A percentile compares a stretch with the other conserved stretches of the same genome.
phyloP scores from a whole-genome alignment of 768 basidiomycete species.

The Boletus patriciae region DNA sequence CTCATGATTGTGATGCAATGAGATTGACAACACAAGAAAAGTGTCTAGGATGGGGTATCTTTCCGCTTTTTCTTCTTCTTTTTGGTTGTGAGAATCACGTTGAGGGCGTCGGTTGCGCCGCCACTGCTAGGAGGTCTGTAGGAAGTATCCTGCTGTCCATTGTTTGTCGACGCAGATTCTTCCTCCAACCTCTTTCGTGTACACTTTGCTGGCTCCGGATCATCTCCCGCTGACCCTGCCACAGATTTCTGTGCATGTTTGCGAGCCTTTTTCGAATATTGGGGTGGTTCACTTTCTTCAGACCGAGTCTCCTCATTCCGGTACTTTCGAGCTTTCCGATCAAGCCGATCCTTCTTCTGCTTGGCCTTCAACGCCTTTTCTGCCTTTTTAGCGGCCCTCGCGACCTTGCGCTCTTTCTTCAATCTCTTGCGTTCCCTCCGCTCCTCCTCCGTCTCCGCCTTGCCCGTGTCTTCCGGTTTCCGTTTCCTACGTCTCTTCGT shows the following conservation, averaged over 20 bases:
- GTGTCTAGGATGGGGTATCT: constrained; percentile 15
- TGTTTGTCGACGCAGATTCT: background rate
- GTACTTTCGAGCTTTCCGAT: constrained; percentile 1
- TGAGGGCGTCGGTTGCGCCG: background rate
- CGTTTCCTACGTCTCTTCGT: constrained; percentile 7
- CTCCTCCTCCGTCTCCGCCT: constrained; percentile 16
- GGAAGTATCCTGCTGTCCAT: constrained; percentile 6
- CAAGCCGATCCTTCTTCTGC: background rate
- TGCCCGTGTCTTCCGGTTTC: background rate
- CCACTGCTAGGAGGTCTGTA: background rate
- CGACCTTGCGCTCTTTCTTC: constrained; percentile 24
- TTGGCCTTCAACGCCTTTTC: constrained; percentile 1
- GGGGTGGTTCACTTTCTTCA: background rate
- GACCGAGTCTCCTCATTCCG: background rate
- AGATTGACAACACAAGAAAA: background rate
- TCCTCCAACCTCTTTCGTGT: background rate
- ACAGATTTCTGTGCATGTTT: constrained; percentile 8
- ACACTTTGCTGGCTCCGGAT: background rate
- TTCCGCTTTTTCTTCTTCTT: constrained; percentile 28
- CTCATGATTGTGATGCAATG: constrained; percentile 1
- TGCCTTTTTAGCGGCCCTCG: constrained; percentile 15
- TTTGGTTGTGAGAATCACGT: constrained; percentile 3
- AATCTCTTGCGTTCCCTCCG: constrained; percentile 25
- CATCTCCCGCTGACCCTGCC: constrained; percentile 9
- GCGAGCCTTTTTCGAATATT: constrained; percentile 4